A percentile compares a stretch with the other conserved stretches of the same genome.
Evolutionary conservation across 345 rosid species (phyloP).

Genomic region (Hevea brasiliensis): DNA sequence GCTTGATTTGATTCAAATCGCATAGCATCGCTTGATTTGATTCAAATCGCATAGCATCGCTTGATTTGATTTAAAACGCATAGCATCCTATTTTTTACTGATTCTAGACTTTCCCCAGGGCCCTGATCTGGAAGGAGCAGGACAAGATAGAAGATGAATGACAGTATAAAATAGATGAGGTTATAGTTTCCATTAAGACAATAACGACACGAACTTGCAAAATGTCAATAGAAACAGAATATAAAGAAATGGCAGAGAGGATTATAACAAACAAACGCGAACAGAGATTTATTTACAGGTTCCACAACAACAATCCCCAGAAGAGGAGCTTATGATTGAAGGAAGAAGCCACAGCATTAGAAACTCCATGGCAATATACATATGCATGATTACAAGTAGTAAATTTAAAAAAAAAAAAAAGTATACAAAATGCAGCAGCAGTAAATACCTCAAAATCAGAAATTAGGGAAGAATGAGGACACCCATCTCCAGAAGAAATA

Average conservation of each 20-base stretch:
- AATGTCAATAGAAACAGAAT: neutral
- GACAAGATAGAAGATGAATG: neutral
- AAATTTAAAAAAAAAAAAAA: too few species aligned
- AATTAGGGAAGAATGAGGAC: constrained; percentile 16
- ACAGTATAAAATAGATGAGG: neutral
- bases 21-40: neutral
- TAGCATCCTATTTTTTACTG: neutral
- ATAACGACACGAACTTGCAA: neutral
- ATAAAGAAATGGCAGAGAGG: neutral
- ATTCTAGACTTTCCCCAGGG: neutral
- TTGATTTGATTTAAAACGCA: neutral
- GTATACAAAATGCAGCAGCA: neutral
- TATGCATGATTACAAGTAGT: too few species aligned
- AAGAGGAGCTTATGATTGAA: neutral
- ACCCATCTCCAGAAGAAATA: constrained; percentile 24
- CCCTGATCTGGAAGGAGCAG: neutral
- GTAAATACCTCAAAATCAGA: constrained; percentile 25
- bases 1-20: neutral
- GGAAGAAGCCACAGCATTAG: neutral
- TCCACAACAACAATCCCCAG: neutral
- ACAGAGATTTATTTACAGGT: neutral
- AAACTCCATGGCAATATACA: neutral
- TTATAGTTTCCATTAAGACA: neutral
- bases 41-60: neutral
- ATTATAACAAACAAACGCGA: neutral